These are phyloP conservation scores for Pecoramyces ruminantium DNA, from an alignment of 192 early-diverging fungal species.

Conservation along the genomic window DNA sequence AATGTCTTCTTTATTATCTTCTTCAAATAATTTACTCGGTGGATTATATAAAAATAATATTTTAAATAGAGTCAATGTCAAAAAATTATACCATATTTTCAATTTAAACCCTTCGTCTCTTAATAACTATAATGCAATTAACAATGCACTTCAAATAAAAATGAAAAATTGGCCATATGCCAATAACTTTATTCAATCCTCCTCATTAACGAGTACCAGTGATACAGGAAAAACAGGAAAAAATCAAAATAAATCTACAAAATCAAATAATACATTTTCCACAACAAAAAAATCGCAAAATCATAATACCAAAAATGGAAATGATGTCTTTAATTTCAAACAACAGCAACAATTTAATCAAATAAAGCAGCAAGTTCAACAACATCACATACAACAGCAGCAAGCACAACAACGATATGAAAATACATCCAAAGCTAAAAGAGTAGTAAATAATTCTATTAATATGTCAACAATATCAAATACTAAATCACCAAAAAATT, in stretches of 20 bases:
- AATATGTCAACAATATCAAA: background rate
- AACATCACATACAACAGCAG: background rate
- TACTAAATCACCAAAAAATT: background rate
- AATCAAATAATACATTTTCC: background rate
- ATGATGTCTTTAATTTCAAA: background rate
- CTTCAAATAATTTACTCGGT: background rate
- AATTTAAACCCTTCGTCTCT: background rate
- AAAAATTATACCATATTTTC: background rate
- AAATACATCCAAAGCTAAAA: background rate
- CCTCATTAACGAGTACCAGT: background rate
- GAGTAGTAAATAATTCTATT: background rate
- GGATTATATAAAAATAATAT: background rate
- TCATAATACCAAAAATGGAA: background rate
- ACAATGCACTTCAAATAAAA: background rate
- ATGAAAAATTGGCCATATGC: background rate
- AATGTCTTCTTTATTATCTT: background rate
- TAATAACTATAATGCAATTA: background rate
- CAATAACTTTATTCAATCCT: background rate
- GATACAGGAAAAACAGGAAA: background rate
- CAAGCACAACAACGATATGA: background rate
- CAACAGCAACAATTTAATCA: background rate
- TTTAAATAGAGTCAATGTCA: background rate
- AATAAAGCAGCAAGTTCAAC: background rate
- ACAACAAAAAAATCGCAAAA: background rate
- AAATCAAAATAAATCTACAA: background rate